Evolutionary conservation across 2,329 filamentous ascomycete genomes (phyloP).

Genomic region (Ascochyta lentis): DNA sequence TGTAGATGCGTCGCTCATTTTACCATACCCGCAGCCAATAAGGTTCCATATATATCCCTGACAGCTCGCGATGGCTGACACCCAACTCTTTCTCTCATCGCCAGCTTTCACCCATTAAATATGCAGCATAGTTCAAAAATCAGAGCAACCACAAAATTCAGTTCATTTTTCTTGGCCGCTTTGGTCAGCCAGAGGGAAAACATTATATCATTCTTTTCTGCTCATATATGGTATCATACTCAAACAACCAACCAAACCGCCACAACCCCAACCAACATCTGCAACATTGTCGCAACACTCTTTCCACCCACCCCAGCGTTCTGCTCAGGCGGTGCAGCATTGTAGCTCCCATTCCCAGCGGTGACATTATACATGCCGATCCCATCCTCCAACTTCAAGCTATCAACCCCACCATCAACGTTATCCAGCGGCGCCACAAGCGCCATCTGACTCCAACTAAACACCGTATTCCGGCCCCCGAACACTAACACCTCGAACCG

Average conservation of each 20-base stretch:
- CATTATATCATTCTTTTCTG: too few relatives aligned
- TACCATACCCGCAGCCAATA: too few relatives aligned
- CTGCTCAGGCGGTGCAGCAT: constrained; percentile 3
- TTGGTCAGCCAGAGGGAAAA: background rate
- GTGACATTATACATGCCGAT: constrained; percentile 18
- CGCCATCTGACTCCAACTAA: constrained; percentile 65
- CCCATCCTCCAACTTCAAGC: constrained; percentile 14
- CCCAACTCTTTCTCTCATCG: too few relatives aligned
- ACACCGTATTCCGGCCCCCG: constrained; percentile 58
- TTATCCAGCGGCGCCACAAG: constrained; percentile 59
- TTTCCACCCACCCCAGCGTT: background rate
- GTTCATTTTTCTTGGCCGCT: too few relatives aligned
- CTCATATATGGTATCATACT: constrained; percentile 2
- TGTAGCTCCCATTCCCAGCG: constrained; percentile 18
- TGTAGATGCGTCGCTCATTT: too few relatives aligned
- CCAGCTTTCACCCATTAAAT: too few relatives aligned
- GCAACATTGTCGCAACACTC: background rate
- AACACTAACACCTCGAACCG: constrained; percentile 63
- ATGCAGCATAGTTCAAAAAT: too few relatives aligned
- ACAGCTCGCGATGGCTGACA: too few relatives aligned
- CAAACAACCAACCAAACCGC: constrained; percentile 2
- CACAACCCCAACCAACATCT: background rate
- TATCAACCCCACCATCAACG: constrained; percentile 39
- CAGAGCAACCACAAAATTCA: too few relatives aligned
- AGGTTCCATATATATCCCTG: too few relatives aligned